These are phyloP conservation scores for Grigorovia jiainica DNA, from an alignment of 805 yeast genomes.

Conservation along the genomic window DNA sequence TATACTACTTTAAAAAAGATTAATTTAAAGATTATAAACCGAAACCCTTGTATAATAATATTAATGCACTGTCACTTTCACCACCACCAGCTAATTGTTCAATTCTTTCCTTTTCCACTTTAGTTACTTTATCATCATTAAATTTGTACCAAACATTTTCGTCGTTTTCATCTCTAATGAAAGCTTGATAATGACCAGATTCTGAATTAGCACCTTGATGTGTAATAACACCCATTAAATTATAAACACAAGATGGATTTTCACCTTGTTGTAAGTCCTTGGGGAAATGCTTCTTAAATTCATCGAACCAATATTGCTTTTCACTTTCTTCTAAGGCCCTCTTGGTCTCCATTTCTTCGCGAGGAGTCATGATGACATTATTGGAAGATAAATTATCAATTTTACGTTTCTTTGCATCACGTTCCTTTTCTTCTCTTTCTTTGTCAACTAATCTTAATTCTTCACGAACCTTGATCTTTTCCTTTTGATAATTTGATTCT, in stretches of 20 bases:
- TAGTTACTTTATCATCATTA: conserved; percentile 81
- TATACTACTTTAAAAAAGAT: too few species aligned
- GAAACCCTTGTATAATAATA: conserved; percentile 74
- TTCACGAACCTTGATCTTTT: conserved; percentile 66
- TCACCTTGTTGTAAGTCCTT: conserved; percentile 47
- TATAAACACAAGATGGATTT: conserved; percentile 83
- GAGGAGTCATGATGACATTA: conserved; percentile 32
- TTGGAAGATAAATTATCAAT: conserved; percentile 8
- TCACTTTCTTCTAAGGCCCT: conserved; percentile 36
- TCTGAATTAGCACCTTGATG: conserved; percentile 95
- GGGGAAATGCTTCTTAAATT: conserved; percentile 38
- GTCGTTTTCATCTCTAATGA: conserved; percentile 62
- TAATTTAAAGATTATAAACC: conserved; percentile 46
- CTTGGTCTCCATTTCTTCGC: conserved; percentile 48
- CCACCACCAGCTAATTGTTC: conserved; percentile 94
- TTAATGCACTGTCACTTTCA: conserved; percentile 91
- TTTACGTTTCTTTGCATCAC: conserved; percentile 58
- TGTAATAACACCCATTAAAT: conserved; percentile 72
- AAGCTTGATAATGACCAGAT: conserved; percentile 94
- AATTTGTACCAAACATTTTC: conserved; percentile 89
- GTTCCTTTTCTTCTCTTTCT: conserved; percentile 57
- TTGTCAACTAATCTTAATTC: conserved; percentile 67
- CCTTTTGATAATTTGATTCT: conserved; percentile 62
- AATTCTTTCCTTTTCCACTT: conserved; percentile 71
- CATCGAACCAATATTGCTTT: conserved; percentile 41